Base-by-base conservation (phyloP, 2,329 filamentous ascomycete species). In the Sphaerulina musiva region DNA sequence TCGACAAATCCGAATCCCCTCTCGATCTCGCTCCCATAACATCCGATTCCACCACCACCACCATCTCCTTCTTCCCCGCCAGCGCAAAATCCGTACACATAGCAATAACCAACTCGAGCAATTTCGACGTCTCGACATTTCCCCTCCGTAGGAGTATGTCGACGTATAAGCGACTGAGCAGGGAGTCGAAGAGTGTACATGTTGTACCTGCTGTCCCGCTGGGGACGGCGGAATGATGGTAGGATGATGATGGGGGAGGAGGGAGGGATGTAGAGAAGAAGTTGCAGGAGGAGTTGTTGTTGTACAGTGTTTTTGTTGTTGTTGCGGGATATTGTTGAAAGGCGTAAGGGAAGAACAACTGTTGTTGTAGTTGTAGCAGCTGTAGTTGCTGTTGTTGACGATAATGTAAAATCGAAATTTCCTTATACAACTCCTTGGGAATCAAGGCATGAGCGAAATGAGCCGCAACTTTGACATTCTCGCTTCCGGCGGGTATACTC, bases 381-480 rank as follows among this genome's bases (percentile, higher is more conserved):
- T 14, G 43, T 32, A 17, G 14, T 17, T 17, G 14, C 14, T 17
- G 14, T 17, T 17, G 14, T 17, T 17, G 14, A 17, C 14, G 14
- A 17, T 17, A 17, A 17, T 17, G 14, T 17, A 17, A 17, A 17
- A 17, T 17, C 14, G 14, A 4, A 10, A 51, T 41, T n/a, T 45
- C 42, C 3, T 45, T 41, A 31, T 46, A 26, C 0, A 51, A 36
- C 9, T 51, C 48, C 23, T 42, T 34, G 4, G 48, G 48, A 7
- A 51, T 34, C 4, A 51, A n/a, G 2, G 45, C 48, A 17, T 51
- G 45, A 12, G 48, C 48, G 39, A 51, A 51, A 17, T 51, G 42
- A 2, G 48, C 42, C 2, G 32, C 7, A 1, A 51, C 34, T 6
- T 51, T 51, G 8, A 41, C 1, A 5, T 51, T 51, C 0, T 51